Evolutionary conservation across 163 green algal genomes (phyloP).

Genomic region (Scenedesmus sp.): DNA sequence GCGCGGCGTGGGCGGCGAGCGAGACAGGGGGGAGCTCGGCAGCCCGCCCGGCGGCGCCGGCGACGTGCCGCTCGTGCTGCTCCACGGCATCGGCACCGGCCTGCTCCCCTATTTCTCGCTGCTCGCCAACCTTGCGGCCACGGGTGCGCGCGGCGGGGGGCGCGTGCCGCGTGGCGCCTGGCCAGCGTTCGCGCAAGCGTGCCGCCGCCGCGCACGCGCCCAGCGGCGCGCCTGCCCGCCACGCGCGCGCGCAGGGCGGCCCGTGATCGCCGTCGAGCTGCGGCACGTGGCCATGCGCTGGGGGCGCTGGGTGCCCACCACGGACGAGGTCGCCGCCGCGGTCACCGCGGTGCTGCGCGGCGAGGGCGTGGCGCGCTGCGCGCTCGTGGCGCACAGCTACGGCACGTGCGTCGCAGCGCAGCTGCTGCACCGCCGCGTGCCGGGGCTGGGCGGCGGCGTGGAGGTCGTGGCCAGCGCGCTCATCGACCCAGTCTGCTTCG

Average conservation of each 20-base stretch:
- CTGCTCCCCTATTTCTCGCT: constrained; percentile 67
- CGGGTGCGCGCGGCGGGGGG: constrained; percentile 20
- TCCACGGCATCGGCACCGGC: constrained; percentile 52
- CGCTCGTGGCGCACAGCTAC: constrained; percentile 61
- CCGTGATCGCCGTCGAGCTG: constrained; percentile 43
- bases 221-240: too few relatives aligned
- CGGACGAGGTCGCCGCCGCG: constrained; percentile 45
- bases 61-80: constrained; percentile 54
- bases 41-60: background rate
- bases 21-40: background rate
- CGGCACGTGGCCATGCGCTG: constrained; percentile 66
- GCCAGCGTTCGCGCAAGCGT: too few relatives aligned
- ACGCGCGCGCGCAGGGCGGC: constrained; percentile 30
- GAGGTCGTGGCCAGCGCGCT: constrained; percentile 25
- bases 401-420: constrained; percentile 63
- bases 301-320: constrained; percentile 47
- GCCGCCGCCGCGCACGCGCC: too few relatives aligned
- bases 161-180: background rate
- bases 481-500: constrained; percentile 53
- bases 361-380: constrained; percentile 12
- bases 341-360: constrained; percentile 21
- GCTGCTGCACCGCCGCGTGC: constrained; percentile 53
- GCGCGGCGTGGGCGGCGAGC: background rate
- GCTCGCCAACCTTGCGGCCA: constrained; percentile 47
- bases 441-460: too few relatives aligned